Percentiles rank a stretch among this genome's conserved stretches.
Conservation (phyloP, 805 yeast species). For the Candida jianshihensis region DNA sequence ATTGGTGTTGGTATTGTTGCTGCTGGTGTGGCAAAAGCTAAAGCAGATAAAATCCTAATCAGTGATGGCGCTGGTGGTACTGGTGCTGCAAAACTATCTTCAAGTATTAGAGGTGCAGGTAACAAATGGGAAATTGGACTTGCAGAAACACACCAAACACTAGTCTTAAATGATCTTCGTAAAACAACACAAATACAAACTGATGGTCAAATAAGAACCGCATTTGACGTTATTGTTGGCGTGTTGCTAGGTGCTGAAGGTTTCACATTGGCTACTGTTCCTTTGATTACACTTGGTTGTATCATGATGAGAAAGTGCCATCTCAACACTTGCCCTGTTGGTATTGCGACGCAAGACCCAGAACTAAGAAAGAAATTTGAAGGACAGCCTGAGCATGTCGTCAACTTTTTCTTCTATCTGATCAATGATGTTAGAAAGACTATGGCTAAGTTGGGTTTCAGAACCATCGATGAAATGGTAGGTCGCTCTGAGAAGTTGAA, state of each 20-base stretch:
- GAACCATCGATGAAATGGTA: constrained; percentile 96
- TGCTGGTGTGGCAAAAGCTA: constrained; percentile 98
- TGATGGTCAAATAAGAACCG: constrained; percentile 97
- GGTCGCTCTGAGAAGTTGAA: constrained; percentile 90
- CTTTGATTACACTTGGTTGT: constrained; percentile 96
- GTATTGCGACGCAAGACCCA: constrained; percentile 98
- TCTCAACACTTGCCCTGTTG: constrained; percentile 92
- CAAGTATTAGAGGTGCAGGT: constrained; percentile 95
- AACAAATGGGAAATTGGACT: constrained; percentile 98
- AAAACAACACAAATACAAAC: constrained; percentile 94
- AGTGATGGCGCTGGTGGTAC: constrained; percentile 99
- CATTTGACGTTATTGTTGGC: constrained; percentile 95
- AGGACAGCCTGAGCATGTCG: constrained; percentile 98
- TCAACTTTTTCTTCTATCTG: constrained; percentile 92
- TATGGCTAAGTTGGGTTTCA: constrained; percentile 93
- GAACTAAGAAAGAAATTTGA: constrained; percentile 82
- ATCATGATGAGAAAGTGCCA: constrained; percentile 95
- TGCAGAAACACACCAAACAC: constrained; percentile 96
- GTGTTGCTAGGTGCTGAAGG: constrained; percentile 96
- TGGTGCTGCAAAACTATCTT: constrained; percentile 92
- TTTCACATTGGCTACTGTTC: constrained; percentile 97
- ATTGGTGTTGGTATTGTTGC: constrained; percentile 99
- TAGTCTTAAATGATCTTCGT: constrained; percentile 91
- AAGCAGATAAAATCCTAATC: constrained; percentile 91
- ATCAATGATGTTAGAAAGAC: constrained; percentile 86